Percentiles rank a stretch among this genome's conserved stretches.
phyloP scores from a whole-genome alignment of 345 rosid genomes.

The Euphorbia lathyris region DNA sequence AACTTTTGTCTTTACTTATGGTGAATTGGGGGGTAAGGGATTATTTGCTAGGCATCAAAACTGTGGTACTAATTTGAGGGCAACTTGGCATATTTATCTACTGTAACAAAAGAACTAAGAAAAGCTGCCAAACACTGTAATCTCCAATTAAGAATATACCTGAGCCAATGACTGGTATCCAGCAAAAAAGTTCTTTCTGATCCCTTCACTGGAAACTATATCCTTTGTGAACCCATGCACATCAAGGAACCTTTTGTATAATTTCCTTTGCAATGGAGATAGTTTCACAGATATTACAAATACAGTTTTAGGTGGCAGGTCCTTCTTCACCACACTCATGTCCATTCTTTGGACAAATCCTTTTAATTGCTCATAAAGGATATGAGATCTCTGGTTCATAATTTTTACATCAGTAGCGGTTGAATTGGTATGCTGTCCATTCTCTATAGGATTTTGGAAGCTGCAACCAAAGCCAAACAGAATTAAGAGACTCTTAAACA shows the following conservation, averaged over 20 bases:
- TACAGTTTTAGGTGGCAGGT: constrained; percentile 98
- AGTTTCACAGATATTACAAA: constrained; percentile 94
- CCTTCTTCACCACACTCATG: constrained; percentile 94
- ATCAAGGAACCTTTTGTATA: constrained; percentile 92
- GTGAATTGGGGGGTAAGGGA: not conserved
- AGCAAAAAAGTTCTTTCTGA: constrained; percentile 88
- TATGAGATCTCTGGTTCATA: constrained; percentile 99
- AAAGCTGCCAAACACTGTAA: not conserved
- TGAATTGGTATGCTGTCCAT: constrained; percentile 97
- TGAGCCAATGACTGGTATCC: constrained; percentile 99
- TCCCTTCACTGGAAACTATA: constrained; percentile 55
- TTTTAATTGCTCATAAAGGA: constrained; percentile 91
- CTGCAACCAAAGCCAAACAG: constrained; percentile 45
- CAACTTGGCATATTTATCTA: not conserved
- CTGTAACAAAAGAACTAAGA: constrained; percentile 1
- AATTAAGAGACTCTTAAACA: constrained; percentile 13
- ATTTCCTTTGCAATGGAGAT: constrained; percentile 80
- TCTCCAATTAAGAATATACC: constrained; percentile 39
- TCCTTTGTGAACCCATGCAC: constrained; percentile 76
- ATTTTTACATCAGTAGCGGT: constrained; percentile 92
- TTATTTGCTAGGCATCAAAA: not conserved
- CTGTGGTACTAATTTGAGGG: not conserved
- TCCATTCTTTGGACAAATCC: constrained; percentile 99
- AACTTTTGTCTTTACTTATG: not conserved
- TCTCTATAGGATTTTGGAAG: constrained; percentile 97